phyloP scores from a whole-genome alignment of 768 basidiomycete species.

The Macrolepiota dolichaula region DNA sequence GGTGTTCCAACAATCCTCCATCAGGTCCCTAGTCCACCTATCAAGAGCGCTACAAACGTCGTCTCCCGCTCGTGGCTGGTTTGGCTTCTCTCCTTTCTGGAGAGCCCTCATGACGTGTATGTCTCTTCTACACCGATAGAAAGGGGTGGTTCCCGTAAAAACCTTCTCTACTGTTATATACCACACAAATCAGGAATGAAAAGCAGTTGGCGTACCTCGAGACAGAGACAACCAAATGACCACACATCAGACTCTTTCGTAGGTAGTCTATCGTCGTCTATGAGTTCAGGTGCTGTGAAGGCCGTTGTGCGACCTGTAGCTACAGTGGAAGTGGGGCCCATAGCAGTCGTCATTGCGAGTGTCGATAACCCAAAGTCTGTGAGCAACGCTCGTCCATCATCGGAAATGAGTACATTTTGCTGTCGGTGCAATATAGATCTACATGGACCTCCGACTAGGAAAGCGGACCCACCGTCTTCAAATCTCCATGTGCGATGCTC shows the following conservation, averaged over 20 bases:
- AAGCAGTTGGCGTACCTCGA: no score
- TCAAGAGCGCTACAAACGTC: no score
- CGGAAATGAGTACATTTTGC: conserved; percentile 15
- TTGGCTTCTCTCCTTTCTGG: no score
- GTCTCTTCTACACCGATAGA: no score
- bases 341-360: not conserved
- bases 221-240: not conserved
- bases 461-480: not conserved
- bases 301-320: not conserved
- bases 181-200: no score
- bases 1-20: no score
- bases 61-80: no score
- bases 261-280: not conserved
- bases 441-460: not conserved
- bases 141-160: no score
- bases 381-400: not conserved
- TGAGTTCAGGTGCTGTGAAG: not conserved
- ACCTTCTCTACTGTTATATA: no score
- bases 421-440: not conserved
- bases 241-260: not conserved
- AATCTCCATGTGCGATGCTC: not conserved
- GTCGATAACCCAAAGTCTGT: not conserved
- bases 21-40: no score
- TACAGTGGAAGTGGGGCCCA: no score
- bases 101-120: no score